Evolutionary conservation across 805 yeast genomes (phyloP), one percentile per base, ranked within the genome.

Genomic region (Hanseniaspora opuntiae): DNA sequence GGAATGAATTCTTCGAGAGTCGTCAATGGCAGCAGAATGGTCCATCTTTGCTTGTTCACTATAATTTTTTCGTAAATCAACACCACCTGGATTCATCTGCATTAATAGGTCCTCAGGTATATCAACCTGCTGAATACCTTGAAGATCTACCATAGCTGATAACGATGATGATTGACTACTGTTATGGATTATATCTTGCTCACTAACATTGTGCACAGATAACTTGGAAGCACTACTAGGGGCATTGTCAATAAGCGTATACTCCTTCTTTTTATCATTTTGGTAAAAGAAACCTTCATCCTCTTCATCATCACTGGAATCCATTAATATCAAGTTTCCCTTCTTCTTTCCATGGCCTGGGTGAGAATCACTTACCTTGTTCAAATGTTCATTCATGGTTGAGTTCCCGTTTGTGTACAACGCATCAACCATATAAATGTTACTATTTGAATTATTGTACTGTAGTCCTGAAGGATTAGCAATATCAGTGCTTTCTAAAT

Each of bases 71-170:
- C 28, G 12, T 20, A 44, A 28, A 30, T 37, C 32, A n/a, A 37
- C n/a, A 1, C 47, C 47, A 28, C 45, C 22, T 19, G 20, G 42
- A 24, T 39, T 42, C 33, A 53, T 36, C 20, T 53, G 52, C 36
- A 47, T n/a, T 19, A 53, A 30, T 39, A 53, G 16, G 25, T 42
- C 47, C n/a, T 47, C 45, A 22, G 56, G 56, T 6, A 53, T 41
- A 25, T 47, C 56, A 17, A 53, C 44, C 22, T 53, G 56, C 22
- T 47, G 19, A 12, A 53, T 45, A 32, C 52, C 56, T 42, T 53
- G 56, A 9, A 53, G 11, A 10, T 48, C 52, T 17, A 41, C 47
- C 12, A 53, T 48, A 10, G 56, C 47, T 11, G 47, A 44, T 44
- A 44, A 20, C 12, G 47, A 44, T 16, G 47, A 44, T 2, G 47